phyloP scores from a whole-genome alignment of 768 basidiomycete species.

The Mycena pura region DNA sequence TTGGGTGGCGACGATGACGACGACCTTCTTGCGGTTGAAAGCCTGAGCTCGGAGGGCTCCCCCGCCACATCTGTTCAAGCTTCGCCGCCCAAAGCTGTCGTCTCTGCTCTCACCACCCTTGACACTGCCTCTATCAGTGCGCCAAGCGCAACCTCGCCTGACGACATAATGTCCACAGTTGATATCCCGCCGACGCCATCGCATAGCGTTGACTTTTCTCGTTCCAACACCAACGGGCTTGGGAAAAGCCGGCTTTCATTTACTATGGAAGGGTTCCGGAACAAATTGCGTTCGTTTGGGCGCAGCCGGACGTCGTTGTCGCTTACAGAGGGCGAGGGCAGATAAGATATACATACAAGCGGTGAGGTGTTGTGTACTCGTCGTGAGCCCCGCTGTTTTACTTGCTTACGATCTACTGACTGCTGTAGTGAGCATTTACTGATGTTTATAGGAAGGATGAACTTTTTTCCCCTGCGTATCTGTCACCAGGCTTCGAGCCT shows the following conservation, averaged over 20 bases:
- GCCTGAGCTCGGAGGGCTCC: constrained; percentile 21
- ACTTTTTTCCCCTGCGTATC: too few species aligned
- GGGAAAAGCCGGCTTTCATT: constrained; percentile 17
- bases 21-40: constrained; percentile 23
- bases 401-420: too few species aligned
- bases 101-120: constrained; percentile 1
- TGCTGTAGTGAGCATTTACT: too few species aligned
- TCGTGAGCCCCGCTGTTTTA: too few species aligned
- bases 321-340: constrained; percentile 10
- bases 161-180: constrained; percentile 5
- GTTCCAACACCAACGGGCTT: neutral
- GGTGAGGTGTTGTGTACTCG: neutral
- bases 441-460: neutral
- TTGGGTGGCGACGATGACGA: constrained; percentile 27
- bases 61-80: neutral
- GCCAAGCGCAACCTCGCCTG: neutral
- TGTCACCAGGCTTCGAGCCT: too few species aligned
- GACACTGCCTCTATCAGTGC: neutral
- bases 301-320: constrained; percentile 24
- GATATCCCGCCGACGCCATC: constrained; percentile 8
- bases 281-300: constrained; percentile 22
- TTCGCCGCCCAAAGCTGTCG: neutral
- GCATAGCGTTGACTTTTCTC: constrained; percentile 18
- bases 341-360: neutral
- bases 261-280: constrained; percentile 25